A percentile compares a stretch with the other conserved stretches of the same genome.
These are phyloP conservation scores for Nicotiana tomentosiformis DNA, from an alignment of 257 asterid species.

Conservation along the genomic window DNA sequence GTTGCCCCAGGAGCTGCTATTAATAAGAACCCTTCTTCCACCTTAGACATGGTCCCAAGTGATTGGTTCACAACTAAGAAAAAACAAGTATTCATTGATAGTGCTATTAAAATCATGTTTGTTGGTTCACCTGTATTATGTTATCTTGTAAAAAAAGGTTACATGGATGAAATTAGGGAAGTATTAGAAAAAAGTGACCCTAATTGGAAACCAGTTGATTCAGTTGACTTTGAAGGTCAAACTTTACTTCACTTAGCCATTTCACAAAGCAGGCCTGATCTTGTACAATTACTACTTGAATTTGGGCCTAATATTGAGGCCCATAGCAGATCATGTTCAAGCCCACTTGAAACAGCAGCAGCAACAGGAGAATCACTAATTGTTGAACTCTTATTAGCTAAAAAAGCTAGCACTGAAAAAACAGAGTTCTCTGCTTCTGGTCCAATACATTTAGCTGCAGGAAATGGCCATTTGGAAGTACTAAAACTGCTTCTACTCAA, in stretches of 20 bases:
- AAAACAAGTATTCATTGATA: slow-evolving; percentile 79
- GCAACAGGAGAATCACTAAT: slow-evolving; percentile 58
- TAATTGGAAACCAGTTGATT: slow-evolving; percentile 42
- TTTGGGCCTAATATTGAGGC: slow-evolving; percentile 53
- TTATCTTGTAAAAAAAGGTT: slow-evolving; percentile 38
- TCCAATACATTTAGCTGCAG: slow-evolving; percentile 55
- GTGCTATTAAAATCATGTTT: slow-evolving; percentile 61
- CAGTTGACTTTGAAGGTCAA: slow-evolving; percentile 51
- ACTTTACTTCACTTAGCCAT: slow-evolving; percentile 62
- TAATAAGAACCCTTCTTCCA: slow-evolving; percentile 34
- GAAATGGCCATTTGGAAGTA: slow-evolving; percentile 54
- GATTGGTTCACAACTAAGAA: slow-evolving; percentile 80
- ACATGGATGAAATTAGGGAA: slow-evolving; percentile 69
- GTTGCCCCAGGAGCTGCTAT: slow-evolving; percentile 65
- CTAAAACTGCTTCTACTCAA: slow-evolving; percentile 51
- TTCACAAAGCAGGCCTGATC: slow-evolving; percentile 54
- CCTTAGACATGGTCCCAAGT: slow-evolving; percentile 39
- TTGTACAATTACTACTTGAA: slow-evolving; percentile 66
- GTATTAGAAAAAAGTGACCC: slow-evolving; percentile 58
- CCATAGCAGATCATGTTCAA: slow-evolving; percentile 38
- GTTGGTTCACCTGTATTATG: slow-evolving; percentile 49
- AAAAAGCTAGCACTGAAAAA: slow-evolving; percentile 42
- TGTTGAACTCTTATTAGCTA: slow-evolving; percentile 62
- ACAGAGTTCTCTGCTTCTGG: slow-evolving; percentile 54
- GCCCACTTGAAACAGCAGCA: slow-evolving; percentile 73